Evolutionary conservation across 768 basidiomycete genomes (phyloP).

Genomic region (Trametes cinnabarina): DNA sequence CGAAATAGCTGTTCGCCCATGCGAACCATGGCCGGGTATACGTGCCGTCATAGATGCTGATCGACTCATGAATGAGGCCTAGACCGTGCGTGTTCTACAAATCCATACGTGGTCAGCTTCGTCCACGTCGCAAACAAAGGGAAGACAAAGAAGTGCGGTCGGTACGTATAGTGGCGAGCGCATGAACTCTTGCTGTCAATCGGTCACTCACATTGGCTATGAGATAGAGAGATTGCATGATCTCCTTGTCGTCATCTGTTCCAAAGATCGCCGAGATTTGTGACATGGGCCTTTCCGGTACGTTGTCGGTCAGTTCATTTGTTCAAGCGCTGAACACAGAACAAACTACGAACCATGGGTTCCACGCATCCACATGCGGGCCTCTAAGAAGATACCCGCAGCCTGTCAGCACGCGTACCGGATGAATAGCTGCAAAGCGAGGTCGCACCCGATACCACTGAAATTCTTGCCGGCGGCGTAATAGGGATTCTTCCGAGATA

Average conservation of each 20-base stretch:
- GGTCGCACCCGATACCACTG: conserved; percentile 65
- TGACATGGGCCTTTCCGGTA: conserved; percentile 66
- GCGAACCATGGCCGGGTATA: conserved; percentile 80
- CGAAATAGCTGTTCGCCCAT: conserved; percentile 82
- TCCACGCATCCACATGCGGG: conserved; percentile 69
- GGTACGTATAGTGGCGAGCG: not conserved
- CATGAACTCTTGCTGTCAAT: not conserved
- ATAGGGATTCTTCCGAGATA: conserved; percentile 70
- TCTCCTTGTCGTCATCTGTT: conserved; percentile 69
- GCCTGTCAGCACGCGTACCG: not conserved
- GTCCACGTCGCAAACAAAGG: not conserved
- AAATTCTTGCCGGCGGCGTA: conserved; percentile 61
- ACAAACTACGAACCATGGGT: conserved; percentile 54
- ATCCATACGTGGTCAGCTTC: not conserved
- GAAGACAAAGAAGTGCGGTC: not conserved
- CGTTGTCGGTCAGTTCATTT: not conserved
- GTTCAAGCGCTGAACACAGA: not conserved
- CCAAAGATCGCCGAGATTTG: conserved; percentile 73
- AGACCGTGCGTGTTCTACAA: conserved; percentile 67
- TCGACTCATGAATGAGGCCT: conserved; percentile 77
- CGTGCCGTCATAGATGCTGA: conserved; percentile 54
- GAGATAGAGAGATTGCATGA: conserved; percentile 56
- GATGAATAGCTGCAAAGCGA: not conserved
- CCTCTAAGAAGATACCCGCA: conserved; percentile 43
- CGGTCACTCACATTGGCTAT: conserved; percentile 60